Conservation (phyloP, 176 grass and related monocot genomes). For the Oryza nivara region DNA sequence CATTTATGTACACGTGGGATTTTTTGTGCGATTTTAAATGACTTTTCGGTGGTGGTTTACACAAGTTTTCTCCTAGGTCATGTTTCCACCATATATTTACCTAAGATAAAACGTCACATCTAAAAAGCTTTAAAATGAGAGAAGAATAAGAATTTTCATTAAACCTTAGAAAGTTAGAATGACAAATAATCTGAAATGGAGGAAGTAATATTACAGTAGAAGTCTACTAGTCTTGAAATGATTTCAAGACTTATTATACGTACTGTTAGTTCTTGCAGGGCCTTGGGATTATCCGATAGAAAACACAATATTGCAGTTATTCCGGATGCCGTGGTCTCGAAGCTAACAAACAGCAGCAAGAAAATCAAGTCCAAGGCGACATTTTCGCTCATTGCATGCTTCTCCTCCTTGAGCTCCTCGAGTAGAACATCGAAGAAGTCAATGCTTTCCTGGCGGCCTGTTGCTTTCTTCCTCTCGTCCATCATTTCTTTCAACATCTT, state of each 20-base stretch:
- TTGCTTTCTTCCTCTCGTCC: neutral
- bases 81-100: too few relatives aligned
- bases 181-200: too few relatives aligned
- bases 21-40: too few relatives aligned
- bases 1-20: too few relatives aligned
- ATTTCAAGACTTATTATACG: neutral
- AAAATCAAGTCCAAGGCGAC: neutral
- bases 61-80: too few relatives aligned
- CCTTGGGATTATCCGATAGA: neutral
- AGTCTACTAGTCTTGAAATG: too few relatives aligned
- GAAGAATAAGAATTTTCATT: too few relatives aligned
- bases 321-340: slow-evolving; percentile 19
- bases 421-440: neutral
- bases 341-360: neutral
- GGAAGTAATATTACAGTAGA: too few relatives aligned
- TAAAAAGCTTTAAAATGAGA: too few relatives aligned
- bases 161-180: too few relatives aligned
- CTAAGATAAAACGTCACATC: too few relatives aligned
- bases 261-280: neutral
- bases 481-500: neutral
- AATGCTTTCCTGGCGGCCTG: neutral
- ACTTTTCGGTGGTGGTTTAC: too few relatives aligned
- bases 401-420: neutral
- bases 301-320: slow-evolving; percentile 33
- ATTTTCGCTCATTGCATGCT: neutral